phyloP scores from a whole-genome alignment of 169 alveolate genomes.

The Eimeria maxima region DNA sequence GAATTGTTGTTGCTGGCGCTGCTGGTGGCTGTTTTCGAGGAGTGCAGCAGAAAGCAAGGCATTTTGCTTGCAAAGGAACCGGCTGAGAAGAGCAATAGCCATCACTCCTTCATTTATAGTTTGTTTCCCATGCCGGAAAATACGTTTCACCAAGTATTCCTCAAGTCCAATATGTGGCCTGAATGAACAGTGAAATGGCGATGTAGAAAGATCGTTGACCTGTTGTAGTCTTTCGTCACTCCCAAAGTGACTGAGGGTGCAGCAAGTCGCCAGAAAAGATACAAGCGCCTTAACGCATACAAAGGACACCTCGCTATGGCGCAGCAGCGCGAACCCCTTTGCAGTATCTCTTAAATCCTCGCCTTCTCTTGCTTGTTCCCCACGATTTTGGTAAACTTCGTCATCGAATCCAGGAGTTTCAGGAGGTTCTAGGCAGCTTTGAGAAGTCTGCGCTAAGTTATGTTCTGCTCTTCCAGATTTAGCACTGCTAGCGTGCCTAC shows the following conservation, averaged over 20 bases:
- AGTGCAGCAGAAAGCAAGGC: slow-evolving; percentile 53
- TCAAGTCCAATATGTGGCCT: slow-evolving; percentile 63
- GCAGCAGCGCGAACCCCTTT: not conserved
- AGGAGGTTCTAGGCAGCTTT: not conserved
- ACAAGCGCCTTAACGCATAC: slow-evolving; percentile 62
- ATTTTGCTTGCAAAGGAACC: slow-evolving; percentile 64
- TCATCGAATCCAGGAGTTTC: not conserved
- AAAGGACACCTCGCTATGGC: slow-evolving; percentile 61
- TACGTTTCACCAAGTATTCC: slow-evolving; percentile 67
- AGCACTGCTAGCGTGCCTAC: not conserved
- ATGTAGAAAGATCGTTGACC: slow-evolving; percentile 28
- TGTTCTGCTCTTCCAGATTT: not conserved
- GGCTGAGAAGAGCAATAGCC: slow-evolving; percentile 56
- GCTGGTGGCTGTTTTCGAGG: not conserved
- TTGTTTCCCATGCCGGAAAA: slow-evolving; percentile 68
- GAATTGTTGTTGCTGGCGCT: not conserved
- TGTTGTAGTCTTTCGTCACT: slow-evolving; percentile 50
- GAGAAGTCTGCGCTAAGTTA: not conserved
- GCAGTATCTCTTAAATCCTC: not conserved
- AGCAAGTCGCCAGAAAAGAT: slow-evolving; percentile 27
- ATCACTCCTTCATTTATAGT: slow-evolving; percentile 58
- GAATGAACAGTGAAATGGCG: slow-evolving; percentile 70
- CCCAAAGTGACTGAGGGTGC: slow-evolving; percentile 61
- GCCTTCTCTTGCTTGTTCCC: not conserved
- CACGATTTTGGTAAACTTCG: not conserved